Base-by-base conservation (phyloP, 176 grass and related monocot genomes). In the Zoysia pacifica region DNA sequence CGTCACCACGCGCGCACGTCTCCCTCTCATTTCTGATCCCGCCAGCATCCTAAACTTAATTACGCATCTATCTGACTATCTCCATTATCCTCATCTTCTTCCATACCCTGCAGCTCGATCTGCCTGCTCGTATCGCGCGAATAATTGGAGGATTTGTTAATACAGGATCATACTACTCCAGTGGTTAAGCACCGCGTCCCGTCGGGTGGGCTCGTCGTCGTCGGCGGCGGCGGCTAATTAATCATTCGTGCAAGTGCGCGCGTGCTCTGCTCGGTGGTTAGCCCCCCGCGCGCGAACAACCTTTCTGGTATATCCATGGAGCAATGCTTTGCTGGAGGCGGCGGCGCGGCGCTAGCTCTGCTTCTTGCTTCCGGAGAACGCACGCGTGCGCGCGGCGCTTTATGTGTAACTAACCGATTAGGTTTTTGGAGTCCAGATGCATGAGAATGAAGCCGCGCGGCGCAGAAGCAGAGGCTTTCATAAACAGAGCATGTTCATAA, bases 281-380 rank as follows among this genome's bases (percentile, higher is more conserved):
- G 58, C 58, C 9, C 58, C 0, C 18, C 10, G 7, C 47, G 6
- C 18, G 19, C 10, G 12, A 63, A 37, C 61, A 37, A 38, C 28
- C 61, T 28, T 38, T 63, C 20, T 36, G 11, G 19, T 18, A 18
- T 19, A 36, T 62, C 50, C 50, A 52, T 52, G 3, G 61, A 38
- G 37, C 3, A 4, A 35, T 37, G 56, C 56, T 9, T 20, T n/a
- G 19, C 19, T n/a, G 16, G 16, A 59, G 58, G 2, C 2, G 8
- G 2, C 50, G 13, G 2, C 2, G 58, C 58, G 19, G 8, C n/a
- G 58, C 58, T 20, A 58, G 54, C 54, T 58, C 15, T 56, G 20
- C 11, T 72, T 65, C 13, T 73, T 54, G 50, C 75, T 77, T 77
- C 13, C 35, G 35, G 4, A 16, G 2, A 50, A 64, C 75, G 59